These are phyloP conservation scores for Trichoderma brevicompactum DNA, from an alignment of 2,329 filamentous ascomycete genomes.

Conservation along the genomic window DNA sequence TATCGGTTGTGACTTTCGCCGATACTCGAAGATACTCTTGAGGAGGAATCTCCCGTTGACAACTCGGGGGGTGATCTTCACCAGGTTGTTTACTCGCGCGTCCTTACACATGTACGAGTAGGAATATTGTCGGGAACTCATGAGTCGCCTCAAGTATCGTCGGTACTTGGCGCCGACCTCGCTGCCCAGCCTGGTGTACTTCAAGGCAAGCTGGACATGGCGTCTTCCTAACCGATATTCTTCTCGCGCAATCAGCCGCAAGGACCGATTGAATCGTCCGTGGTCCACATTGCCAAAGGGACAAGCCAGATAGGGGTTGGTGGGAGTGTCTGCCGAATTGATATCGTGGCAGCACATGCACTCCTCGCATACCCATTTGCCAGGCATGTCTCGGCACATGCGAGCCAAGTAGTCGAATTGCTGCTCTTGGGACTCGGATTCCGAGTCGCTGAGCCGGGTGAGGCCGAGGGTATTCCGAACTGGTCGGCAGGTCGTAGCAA, in stretches of 20 bases:
- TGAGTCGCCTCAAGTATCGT: conserved; percentile 2
- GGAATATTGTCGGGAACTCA: neutral
- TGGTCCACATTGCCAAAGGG: neutral
- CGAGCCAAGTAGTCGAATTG: conserved; percentile 20
- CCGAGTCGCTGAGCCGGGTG: neutral
- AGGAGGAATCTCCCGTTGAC: conserved; percentile 10
- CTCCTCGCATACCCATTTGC: conserved; percentile 29
- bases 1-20: neutral
- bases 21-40: neutral
- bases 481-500: conserved; percentile 6
- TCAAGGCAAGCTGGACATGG: conserved; percentile 30
- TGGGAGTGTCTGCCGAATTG: neutral
- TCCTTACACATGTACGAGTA: neutral
- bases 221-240: neutral
- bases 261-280: neutral
- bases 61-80: neutral
- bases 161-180: neutral
- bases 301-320: neutral
- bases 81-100: neutral
- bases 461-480: neutral
- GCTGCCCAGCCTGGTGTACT: conserved; percentile 27
- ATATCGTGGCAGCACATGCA: conserved; percentile 26
- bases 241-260: neutral
- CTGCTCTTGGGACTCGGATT: neutral
- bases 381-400: conserved; percentile 24